A percentile compares a stretch with the other conserved stretches of the same genome.
Evolutionary conservation across 257 asterid genomes (phyloP).

Genomic region (Sherardia arvensis): DNA sequence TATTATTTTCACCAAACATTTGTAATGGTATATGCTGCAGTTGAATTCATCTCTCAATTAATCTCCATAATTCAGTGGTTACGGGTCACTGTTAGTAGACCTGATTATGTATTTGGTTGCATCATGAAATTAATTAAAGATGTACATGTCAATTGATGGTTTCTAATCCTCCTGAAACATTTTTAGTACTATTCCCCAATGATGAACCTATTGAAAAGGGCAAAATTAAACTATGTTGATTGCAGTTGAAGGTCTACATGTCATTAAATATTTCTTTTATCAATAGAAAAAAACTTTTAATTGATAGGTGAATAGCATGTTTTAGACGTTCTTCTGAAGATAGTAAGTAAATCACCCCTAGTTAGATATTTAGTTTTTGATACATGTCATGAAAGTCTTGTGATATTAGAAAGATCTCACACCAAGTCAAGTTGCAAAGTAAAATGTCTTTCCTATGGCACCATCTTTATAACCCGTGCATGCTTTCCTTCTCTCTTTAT

Average conservation of each 20-base stretch:
- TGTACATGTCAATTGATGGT: background rate
- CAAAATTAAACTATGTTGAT: background rate
- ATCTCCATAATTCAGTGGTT: background rate
- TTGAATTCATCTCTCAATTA: background rate
- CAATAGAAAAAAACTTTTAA: background rate
- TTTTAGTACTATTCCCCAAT: background rate
- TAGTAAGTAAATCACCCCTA: background rate
- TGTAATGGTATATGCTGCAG: background rate
- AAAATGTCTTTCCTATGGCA: background rate
- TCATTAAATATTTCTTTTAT: background rate
- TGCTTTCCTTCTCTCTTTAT: no score
- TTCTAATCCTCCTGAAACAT: background rate
- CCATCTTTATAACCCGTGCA: no score
- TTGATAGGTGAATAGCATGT: background rate
- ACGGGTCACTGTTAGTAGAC: background rate
- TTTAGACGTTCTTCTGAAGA: background rate
- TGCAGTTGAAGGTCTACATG: background rate
- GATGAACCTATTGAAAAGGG: background rate
- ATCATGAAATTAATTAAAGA: background rate
- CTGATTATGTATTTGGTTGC: background rate
- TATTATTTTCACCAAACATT: background rate
- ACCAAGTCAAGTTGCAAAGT: background rate
- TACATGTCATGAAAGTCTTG: background rate
- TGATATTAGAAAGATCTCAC: background rate
- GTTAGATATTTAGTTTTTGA: background rate